Evolutionary conservation across 208 protist genomes (phyloP).

Genomic region (Trypanosoma vivax): DNA sequence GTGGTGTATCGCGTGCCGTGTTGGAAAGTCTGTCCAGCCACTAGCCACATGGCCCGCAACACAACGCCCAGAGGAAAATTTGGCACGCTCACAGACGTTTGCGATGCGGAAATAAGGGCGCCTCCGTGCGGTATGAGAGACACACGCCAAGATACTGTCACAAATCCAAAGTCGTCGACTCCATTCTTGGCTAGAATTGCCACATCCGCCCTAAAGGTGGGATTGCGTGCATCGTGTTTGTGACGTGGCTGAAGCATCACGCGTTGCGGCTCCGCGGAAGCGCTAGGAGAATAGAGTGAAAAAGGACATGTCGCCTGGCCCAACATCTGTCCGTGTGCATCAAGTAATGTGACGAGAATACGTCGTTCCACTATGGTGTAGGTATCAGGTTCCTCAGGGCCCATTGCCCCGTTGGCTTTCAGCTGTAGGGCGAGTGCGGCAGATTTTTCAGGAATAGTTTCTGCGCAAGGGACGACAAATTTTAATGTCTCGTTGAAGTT

Average conservation of each 20-base stretch:
- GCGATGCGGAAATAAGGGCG: slow-evolving; percentile 26
- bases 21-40: slow-evolving; percentile 30
- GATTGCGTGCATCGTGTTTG: slow-evolving; percentile 42
- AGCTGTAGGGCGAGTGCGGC: not conserved
- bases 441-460: not conserved
- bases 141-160: slow-evolving; percentile 67
- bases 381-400: not conserved
- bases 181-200: slow-evolving; percentile 31
- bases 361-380: slow-evolving; percentile 28
- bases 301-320: slow-evolving; percentile 76
- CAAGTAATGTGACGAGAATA: slow-evolving; percentile 51
- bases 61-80: slow-evolving; percentile 64
- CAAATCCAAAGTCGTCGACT: slow-evolving; percentile 80
- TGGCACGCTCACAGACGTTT: slow-evolving; percentile 3
- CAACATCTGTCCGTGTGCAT: slow-evolving; percentile 25
- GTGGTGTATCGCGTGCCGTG: slow-evolving; percentile 50
- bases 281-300: slow-evolving; percentile 50
- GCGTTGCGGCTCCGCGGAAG: slow-evolving; percentile 31
- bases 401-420: not conserved
- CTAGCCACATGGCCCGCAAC: slow-evolving; percentile 64
- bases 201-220: slow-evolving; percentile 51
- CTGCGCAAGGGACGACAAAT: slow-evolving; percentile 1
- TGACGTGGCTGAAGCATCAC: slow-evolving; percentile 79
- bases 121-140: slow-evolving; percentile 60
- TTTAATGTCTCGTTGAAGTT: slow-evolving; percentile 20